Conservation (phyloP, 176 grass and related monocot genomes). For the Phyllostachys edulis region DNA sequence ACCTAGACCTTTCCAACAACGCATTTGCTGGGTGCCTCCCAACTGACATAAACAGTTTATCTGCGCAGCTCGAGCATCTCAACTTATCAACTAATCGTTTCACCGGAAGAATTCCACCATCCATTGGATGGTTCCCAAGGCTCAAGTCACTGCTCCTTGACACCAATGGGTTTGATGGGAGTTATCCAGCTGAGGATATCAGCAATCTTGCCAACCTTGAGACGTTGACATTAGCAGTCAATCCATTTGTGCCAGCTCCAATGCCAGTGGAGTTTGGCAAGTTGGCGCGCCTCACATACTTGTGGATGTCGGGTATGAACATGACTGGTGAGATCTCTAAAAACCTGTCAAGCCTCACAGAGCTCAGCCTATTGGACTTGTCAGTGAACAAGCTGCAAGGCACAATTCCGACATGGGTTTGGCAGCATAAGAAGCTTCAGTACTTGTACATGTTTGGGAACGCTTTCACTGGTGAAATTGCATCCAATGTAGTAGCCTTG, state of each 20-base stretch:
- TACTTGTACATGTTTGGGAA: constrained; percentile 24
- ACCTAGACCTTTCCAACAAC: constrained; percentile 55
- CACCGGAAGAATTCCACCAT: constrained; percentile 34
- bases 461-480: constrained; percentile 20
- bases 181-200: constrained; percentile 30
- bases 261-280: constrained; percentile 44
- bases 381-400: constrained; percentile 28
- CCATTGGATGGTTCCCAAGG: constrained; percentile 30
- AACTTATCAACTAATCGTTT: constrained; percentile 46
- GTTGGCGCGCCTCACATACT: constrained; percentile 23
- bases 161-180: constrained; percentile 42
- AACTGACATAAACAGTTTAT: constrained; percentile 31
- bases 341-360: constrained; percentile 16
- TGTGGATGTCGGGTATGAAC: constrained; percentile 35
- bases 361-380: constrained; percentile 18
- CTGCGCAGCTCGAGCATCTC: constrained; percentile 31
- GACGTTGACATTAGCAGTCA: constrained; percentile 28
- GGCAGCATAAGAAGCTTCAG: constrained; percentile 41
- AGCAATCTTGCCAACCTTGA: constrained; percentile 34
- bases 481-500: background rate
- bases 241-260: constrained; percentile 35
- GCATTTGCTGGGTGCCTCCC: constrained; percentile 43
- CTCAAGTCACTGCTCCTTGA: constrained; percentile 36
- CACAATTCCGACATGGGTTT: constrained; percentile 45
- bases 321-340: constrained; percentile 46